Base-by-base conservation (phyloP, 83 land plant genomes). In the Diphasiastrum complanatum region DNA sequence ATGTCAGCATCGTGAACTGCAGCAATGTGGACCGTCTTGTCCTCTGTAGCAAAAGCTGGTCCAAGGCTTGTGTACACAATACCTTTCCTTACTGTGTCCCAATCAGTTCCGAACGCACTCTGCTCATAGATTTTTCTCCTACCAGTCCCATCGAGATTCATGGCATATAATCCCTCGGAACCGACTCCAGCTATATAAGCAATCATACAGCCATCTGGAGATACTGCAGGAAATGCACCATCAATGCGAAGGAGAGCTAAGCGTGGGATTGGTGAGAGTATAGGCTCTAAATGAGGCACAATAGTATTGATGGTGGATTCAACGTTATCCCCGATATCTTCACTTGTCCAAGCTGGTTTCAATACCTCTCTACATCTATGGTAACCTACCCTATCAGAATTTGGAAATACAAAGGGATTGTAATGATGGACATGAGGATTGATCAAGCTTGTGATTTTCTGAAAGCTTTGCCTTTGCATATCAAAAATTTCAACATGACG, bases 351-450 rank as follows among this genome's bases (percentile, higher is more conserved):
- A 51, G 27, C 32, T 26, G n/a, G n/a, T n/a, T n/a, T n/a, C n/a
- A n/a, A n/a, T n/a, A 63, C 79, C 29, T 65, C 83, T 20, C 88
- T 66, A 66, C 85, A 89, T 12, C 95, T 61, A 45, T 89, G 95
- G 75, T 85, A 89, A 5, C 86, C 95, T 36, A 89, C 12, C 16
- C 63, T 58, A 14, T 14, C 36, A 3, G 67, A 69, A 4, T 71
- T 75, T 5, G 69, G 68, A 6, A 82, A 80, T 46, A 89, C 61
- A 64, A 89, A 89, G 25, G 95, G 95, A 40, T 80, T 89, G 77
- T 77, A 89, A 38, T 89, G 91, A 45, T 89, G 87, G 33, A 57
- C 35, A 31, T 69, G 35, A 3, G 95, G 85, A 32, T 65, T 58
- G 19, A 55, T 14, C n/a, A 10, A 6, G 11, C 14, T 14, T 16